phyloP scores from a whole-genome alignment of 1,284 basidiomycete genomes.

The Spongispora temasekensis region DNA sequence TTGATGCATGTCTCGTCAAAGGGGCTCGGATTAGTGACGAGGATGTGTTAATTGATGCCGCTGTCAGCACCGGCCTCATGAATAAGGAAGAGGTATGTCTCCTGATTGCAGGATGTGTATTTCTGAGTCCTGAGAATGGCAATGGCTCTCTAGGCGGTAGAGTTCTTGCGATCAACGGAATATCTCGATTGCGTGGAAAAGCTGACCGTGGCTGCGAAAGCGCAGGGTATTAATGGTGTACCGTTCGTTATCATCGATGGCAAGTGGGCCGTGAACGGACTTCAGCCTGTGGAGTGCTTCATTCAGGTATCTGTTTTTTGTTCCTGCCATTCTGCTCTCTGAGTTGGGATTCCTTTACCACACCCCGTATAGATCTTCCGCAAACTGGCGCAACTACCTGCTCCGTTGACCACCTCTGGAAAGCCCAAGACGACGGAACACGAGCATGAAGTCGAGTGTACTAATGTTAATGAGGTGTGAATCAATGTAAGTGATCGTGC shows the following conservation, averaged over 20 bases:
- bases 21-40: slow-evolving; percentile 63
- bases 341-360: background rate
- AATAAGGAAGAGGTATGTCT: slow-evolving; percentile 54
- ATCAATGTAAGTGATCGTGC: too few relatives aligned
- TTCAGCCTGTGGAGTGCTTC: slow-evolving; percentile 72
- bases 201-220: slow-evolving; percentile 63
- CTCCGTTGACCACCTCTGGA: background rate
- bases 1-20: slow-evolving; percentile 66
- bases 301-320: slow-evolving; percentile 59
- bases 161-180: slow-evolving; percentile 69
- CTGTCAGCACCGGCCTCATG: slow-evolving; percentile 60
- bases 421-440: background rate
- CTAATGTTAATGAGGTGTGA: too few relatives aligned
- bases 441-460: background rate
- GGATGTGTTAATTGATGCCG: slow-evolving; percentile 60
- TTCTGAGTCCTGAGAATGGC: too few relatives aligned
- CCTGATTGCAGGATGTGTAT: too few relatives aligned
- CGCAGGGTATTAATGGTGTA: slow-evolving; percentile 74
- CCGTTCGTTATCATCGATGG: slow-evolving; percentile 79
- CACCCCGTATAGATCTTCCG: slow-evolving; percentile 28
- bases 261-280: slow-evolving; percentile 77
- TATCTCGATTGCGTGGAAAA: slow-evolving; percentile 62
- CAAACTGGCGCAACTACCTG: slow-evolving; percentile 26
- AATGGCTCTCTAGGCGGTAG: slow-evolving; percentile 52
- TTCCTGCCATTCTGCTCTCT: background rate